Evolutionary conservation across 495 filamentous ascomycete genomes (phyloP).

Genomic region (Xylaria curta): DNA sequence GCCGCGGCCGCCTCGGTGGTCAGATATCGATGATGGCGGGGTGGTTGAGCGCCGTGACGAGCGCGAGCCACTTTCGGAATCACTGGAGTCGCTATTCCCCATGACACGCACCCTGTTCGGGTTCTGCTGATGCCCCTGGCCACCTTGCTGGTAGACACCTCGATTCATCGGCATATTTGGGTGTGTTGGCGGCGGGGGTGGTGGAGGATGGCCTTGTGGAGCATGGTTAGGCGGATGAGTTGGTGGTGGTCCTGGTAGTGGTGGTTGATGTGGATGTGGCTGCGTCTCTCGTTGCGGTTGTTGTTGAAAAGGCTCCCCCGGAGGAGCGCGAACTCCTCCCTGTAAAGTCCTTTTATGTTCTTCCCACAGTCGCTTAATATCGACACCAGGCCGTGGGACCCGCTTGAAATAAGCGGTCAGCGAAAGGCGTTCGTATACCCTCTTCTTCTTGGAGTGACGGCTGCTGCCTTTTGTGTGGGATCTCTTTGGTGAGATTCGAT

Average conservation of each 20-base stretch:
- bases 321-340: not conserved
- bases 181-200: not conserved
- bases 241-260: not conserved
- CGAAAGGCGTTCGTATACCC: conserved; percentile 38
- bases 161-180: not conserved
- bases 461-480: conserved; percentile 21
- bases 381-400: conserved; percentile 35
- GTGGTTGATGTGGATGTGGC: not conserved
- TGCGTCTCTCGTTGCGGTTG: not conserved
- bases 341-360: conserved; percentile 21
- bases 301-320: not conserved
- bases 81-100: conserved; percentile 8
- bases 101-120: not conserved
- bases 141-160: not conserved
- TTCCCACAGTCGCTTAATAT: conserved; percentile 36
- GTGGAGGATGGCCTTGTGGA: not conserved
- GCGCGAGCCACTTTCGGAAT: conserved; percentile 7
- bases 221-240: not conserved
- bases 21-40: conserved; percentile 12
- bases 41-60: conserved; percentile 1
- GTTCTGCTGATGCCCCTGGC: not conserved
- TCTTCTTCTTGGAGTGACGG: conserved; percentile 22
- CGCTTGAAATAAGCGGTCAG: conserved; percentile 49
- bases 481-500: conserved; percentile 19
- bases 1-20: not conserved